Base-by-base conservation (phyloP, 805 yeast genomes). In the Saturnispora quitensis region DNA sequence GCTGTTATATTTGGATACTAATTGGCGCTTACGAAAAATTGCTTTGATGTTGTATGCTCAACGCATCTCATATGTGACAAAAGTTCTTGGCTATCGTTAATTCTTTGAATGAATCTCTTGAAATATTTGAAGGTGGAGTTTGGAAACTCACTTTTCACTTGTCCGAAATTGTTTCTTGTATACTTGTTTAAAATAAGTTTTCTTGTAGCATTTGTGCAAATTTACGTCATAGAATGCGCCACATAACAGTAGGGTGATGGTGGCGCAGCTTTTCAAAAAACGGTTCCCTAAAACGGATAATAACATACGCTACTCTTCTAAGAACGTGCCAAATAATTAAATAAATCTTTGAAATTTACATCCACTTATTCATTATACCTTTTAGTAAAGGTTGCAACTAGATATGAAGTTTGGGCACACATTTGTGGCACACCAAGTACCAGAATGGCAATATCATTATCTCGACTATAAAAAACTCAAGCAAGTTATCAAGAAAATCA, bases 361-460 rank as follows among this genome's bases (percentile, higher is more conserved):
- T 28, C 10, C 45, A 40, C 15, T 13, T 12, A 3, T 46, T 7
- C 10, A 13, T 31, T 10, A 24, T 6, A 18, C 7, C 10, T 9
- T 25, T 9, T 13, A 5, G 10, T 42, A 33, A 38, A 18, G 24
- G 12, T 42, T 24, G 10, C 6, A 1, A n/a, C 9, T 20, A 9
- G 5, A 20, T 27, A 85, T 85, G 91, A 85, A 85, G 73, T 87
- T 86, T 65, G 95, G 91, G 27, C 87, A 86, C 66, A 84, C 88
- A 28, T 73, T 87, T 58, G 70, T 81, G 33, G 74, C 86, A 46
- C 95, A 91, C 68, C 96, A 89, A 72, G 89, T 90, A 52, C 97
- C 97, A 3, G 96, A 89, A 68, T 91, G 98, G 98, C 74, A 81
- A 47, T 77, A 79, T 53, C 77, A 76, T 60, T 91, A 91, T 62